Evolutionary conservation across 805 yeast genomes (phyloP), one percentile per base, ranked within the genome.

Genomic region (Cyberlindnera euphorbiiphila): DNA sequence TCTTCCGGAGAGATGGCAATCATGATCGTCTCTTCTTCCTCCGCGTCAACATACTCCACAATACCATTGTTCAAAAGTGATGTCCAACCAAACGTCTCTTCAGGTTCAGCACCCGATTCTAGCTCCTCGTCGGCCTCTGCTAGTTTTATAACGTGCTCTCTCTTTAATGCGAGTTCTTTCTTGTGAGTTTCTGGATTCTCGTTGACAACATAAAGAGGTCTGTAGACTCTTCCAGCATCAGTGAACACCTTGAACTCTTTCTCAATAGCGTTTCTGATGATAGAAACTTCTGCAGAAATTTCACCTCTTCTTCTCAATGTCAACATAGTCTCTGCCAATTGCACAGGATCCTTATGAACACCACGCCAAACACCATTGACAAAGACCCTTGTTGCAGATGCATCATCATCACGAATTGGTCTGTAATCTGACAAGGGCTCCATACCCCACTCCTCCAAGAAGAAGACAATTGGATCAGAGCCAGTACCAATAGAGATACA

Each of bases 331-430:
- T 84, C 89, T 39, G 86, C 91, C 56, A 93, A 74, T 60, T 78
- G 76, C n/a, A 89, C 85, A 25, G 98, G 97, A 51, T 91, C 96
- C 66, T 95, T 79, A 60, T 91, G 98, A 25, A 94, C 91, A 68
- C 99, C 99, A 35, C 89, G 94, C 99, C 99, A 93, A 38, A 91
- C 96, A 74, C 99, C 99, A 59, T 93, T 93, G 37, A 93, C 94
- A 60, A 93, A 93, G 37, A 93, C 89, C 64, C 96, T 78, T 2
- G 97, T 89, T 21, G 95, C 87, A 57, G 96, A 88, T 16, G 23
- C 34, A 23, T 95, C 86, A 58, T 85, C 86, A 29, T 91, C 89
- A 37, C 87, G 86, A 44, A 86, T 87, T 23, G 98, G 98, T 39
- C 85, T 88, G 60, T 86, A 93, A 58, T 89, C 96, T 59, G 93